Conservation (phyloP, 2,329 filamentous ascomycete genomes). For the Calonectria ilicicola region DNA sequence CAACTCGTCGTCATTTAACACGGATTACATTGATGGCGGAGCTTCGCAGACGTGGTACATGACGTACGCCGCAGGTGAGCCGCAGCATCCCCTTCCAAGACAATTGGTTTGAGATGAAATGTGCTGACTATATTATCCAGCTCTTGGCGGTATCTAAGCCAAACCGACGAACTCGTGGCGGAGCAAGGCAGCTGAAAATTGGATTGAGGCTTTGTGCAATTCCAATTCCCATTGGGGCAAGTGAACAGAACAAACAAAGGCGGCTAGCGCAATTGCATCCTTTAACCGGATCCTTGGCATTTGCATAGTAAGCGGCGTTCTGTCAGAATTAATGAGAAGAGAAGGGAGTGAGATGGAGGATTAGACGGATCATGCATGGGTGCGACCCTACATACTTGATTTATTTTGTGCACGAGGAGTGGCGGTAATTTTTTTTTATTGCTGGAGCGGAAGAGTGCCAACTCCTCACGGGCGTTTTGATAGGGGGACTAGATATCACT, state of each 20-base stretch:
- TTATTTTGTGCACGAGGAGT: constrained; percentile 16
- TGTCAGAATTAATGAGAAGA: background rate
- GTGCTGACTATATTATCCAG: constrained; percentile 34
- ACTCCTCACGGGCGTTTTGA: constrained; percentile 5
- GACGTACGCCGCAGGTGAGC: constrained; percentile 79
- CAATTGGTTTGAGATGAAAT: background rate
- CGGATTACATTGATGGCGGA: constrained; percentile 81
- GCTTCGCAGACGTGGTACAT: constrained; percentile 89
- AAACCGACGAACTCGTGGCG: background rate
- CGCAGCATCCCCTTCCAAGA: background rate
- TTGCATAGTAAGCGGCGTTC: background rate
- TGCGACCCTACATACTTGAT: constrained; percentile 1
- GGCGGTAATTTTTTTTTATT: background rate
- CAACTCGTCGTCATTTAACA: constrained; percentile 71
- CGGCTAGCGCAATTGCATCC: background rate
- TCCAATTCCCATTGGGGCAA: background rate
- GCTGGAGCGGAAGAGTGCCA: background rate
- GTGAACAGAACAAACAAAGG: background rate
- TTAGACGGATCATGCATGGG: background rate
- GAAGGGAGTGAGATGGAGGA: background rate
- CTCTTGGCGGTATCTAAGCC: constrained; percentile 33
- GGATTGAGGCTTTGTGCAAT: background rate
- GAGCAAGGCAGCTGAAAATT: background rate
- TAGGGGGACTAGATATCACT: constrained; percentile 8
- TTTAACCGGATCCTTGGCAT: background rate